These are phyloP conservation scores for Styphnolobium japonicum DNA, from an alignment of 306 rosid species.

Conservation along the genomic window DNA sequence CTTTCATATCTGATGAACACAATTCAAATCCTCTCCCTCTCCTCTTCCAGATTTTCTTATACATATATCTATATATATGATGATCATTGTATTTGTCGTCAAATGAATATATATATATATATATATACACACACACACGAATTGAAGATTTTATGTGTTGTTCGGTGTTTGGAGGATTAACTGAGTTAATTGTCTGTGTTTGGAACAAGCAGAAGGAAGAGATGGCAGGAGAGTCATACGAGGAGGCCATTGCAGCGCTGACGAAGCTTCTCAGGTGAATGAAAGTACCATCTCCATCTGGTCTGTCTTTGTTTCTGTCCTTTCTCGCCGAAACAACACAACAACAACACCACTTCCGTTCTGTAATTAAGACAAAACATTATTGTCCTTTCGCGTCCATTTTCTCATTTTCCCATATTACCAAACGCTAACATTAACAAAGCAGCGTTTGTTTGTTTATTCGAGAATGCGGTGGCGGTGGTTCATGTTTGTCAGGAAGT, in stretches of 20 bases:
- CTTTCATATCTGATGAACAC: neutral
- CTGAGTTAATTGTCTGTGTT: neutral
- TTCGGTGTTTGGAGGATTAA: neutral
- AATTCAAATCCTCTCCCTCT: neutral
- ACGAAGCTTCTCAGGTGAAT: slow-evolving; percentile 71
- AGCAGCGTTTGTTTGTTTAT: no score
- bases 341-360: neutral
- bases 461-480: no score
- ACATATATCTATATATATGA: neutral
- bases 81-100: neutral
- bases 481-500: no score
- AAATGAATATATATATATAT: no score
- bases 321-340: neutral
- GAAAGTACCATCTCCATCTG: no score
- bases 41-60: neutral
- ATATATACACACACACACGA: no score
- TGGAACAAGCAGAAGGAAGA: slow-evolving; percentile 52
- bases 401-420: neutral
- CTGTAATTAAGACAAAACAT: neutral
- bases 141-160: neutral
- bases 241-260: slow-evolving; percentile 74
- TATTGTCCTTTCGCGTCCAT: neutral
- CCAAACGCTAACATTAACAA: no score
- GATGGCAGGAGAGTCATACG: slow-evolving; percentile 70
- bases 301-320: neutral